These are phyloP conservation scores for Posidonia oceanica DNA, from an alignment of 116 monocot genomes.

Conservation along the genomic window DNA sequence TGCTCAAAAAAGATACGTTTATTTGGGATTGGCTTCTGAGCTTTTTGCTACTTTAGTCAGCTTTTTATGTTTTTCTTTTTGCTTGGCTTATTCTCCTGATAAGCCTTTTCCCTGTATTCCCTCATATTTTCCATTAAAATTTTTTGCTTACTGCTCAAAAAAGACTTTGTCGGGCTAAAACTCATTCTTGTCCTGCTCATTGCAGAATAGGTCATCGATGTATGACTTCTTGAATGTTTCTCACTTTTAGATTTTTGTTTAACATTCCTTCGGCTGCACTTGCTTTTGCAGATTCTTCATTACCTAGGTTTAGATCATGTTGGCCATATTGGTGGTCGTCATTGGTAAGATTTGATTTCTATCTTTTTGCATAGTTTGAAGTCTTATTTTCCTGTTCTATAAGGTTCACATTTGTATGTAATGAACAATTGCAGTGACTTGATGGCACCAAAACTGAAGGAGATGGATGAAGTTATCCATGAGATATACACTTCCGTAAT, in stretches of 20 bases:
- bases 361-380: not conserved
- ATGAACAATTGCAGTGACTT: constrained; percentile 33
- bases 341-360: constrained; percentile 38
- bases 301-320: constrained; percentile 96
- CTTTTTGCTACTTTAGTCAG: too few species aligned
- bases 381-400: not conserved
- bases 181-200: too few species aligned
- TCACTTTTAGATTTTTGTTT: not conserved
- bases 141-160: too few species aligned
- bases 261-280: not conserved
- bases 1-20: too few species aligned
- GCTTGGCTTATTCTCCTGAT: too few species aligned
- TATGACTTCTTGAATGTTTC: not conserved
- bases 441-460: constrained; percentile 83
- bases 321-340: constrained; percentile 93
- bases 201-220: too few species aligned
- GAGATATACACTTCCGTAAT: constrained; percentile 36
- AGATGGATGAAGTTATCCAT: constrained; percentile 92
- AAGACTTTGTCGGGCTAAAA: too few species aligned
- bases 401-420: not conserved
- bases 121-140: too few species aligned
- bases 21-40: too few species aligned
- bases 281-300: constrained; percentile 75
- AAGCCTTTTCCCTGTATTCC: too few species aligned
- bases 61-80: too few species aligned